phyloP scores from a whole-genome alignment of 1,139 yeast genomes.

The Saccharomyces hybrid region DNA sequence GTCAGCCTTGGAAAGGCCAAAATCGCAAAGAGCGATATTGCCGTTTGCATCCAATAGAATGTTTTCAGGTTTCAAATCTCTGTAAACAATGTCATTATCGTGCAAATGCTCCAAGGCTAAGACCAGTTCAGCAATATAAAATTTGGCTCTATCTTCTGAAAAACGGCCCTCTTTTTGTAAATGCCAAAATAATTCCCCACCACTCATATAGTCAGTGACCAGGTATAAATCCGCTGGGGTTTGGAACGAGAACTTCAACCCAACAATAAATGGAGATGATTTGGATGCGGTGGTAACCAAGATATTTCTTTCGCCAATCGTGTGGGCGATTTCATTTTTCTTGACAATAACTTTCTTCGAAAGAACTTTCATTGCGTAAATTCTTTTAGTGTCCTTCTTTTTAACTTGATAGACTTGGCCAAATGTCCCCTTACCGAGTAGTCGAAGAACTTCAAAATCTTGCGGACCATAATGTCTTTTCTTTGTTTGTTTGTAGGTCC shows the following conservation, averaged over 20 bases:
- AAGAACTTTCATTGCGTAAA: constrained; percentile 94
- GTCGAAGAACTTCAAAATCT: constrained; percentile 82
- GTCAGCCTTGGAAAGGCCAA: constrained; percentile 92
- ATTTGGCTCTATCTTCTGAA: constrained; percentile 85
- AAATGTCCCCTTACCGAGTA: constrained; percentile 93
- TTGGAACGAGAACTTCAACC: constrained; percentile 90
- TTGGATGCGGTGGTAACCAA: constrained; percentile 83
- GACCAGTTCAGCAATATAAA: constrained; percentile 91
- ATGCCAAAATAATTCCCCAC: constrained; percentile 97
- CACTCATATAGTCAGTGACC: constrained; percentile 96
- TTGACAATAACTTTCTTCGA: constrained; percentile 91
- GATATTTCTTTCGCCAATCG: constrained; percentile 93
- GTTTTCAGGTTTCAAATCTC: constrained; percentile 93
- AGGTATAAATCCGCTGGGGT: constrained; percentile 85
- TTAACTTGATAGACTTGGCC: constrained; percentile 96
- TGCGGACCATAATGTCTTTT: constrained; percentile 83
- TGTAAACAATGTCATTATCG: constrained; percentile 85
- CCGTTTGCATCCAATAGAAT: constrained; percentile 92
- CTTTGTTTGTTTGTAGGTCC: constrained; percentile 63
- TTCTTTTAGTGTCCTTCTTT: constrained; percentile 77
- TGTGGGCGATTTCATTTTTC: constrained; percentile 94
- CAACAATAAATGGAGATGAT: constrained; percentile 85
- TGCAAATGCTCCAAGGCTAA: constrained; percentile 87
- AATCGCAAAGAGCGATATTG: constrained; percentile 92
- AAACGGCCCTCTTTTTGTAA: constrained; percentile 93